Evolutionary conservation across 441 rosid genomes (phyloP), one percentile per base, ranked within the genome.

Genomic region (Populus tomentosa): DNA sequence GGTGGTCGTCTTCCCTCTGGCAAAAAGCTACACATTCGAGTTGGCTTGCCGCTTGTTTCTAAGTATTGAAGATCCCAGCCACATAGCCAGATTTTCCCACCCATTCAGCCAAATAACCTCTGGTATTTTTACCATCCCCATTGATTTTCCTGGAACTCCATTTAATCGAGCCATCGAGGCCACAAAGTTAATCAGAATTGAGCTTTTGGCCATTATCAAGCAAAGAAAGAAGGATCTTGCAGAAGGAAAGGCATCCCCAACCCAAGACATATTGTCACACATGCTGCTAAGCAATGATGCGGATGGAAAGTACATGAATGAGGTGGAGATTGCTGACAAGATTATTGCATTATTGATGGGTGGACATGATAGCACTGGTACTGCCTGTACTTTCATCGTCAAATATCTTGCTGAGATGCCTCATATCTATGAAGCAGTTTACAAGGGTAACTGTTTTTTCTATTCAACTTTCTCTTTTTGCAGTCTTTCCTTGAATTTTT

Each of bases 331-430:
- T 32, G 87, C 88, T 6, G 84, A 88, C 63, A 87, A 87, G 75
- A 84, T 88, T 66, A 79, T 88, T 18, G 86, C 86, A 13, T 32
- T 87, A 64, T 24, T 87, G 74, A 35, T 87, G 4, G 90, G 87
- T 18, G 91, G 88, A 30, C 86, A 87, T 65, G 88, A 88, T 56
- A 87, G 89, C 0, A 80, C 88, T 0, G 84, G 90, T 72, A 82
- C 83, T 4, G 84, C 80, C 20, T 81, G 82, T 21, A 80, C 89
- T 64, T 87, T 85, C 46, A 14, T 85, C 30, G 81, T 88, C 76
- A 79, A 77, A 69, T 87, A 62, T 76, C 88, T 88, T 10, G 81
- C 87, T 0, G 85, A 87, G 26, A 73, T 79, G 1, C 89, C 88
- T 46, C 76, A 79, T 16, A 75, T 88, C 10, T 85, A 87, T 28